A percentile compares a stretch with the other conserved stretches of the same genome.
Conservation (phyloP, 805 yeast genomes). For the Candida maesae region DNA sequence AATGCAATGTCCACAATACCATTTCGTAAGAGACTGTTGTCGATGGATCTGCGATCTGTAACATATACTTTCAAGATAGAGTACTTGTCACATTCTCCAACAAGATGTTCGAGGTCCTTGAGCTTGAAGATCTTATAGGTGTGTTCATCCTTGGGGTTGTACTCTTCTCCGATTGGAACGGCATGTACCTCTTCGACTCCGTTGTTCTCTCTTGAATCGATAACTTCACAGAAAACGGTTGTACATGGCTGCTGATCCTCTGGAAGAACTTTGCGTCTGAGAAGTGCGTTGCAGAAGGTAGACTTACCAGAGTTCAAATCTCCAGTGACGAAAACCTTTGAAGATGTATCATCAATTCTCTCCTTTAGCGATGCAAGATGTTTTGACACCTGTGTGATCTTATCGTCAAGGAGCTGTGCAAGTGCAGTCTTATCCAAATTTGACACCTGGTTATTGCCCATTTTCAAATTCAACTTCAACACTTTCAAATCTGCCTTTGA, state of each 20-base stretch:
- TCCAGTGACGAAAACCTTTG: slow-evolving; percentile 95
- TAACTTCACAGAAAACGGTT: slow-evolving; percentile 90
- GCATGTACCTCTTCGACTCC: slow-evolving; percentile 93
- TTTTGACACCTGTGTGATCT: slow-evolving; percentile 57
- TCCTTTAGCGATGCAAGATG: slow-evolving; percentile 72
- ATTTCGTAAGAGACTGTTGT: slow-evolving; percentile 71
- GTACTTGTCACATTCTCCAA: slow-evolving; percentile 68
- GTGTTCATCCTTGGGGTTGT: slow-evolving; percentile 48
- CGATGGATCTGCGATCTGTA: slow-evolving; percentile 63
- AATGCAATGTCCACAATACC: slow-evolving; percentile 90
- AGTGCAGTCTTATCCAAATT: slow-evolving; percentile 65
- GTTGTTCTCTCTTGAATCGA: slow-evolving; percentile 74
- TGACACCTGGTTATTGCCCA: slow-evolving; percentile 45
- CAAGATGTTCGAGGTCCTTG: slow-evolving; percentile 60
- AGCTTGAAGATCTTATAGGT: slow-evolving; percentile 59
- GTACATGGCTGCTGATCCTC: slow-evolving; percentile 99
- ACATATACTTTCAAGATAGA: slow-evolving; percentile 76
- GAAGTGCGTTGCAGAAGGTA: slow-evolving; percentile 86
- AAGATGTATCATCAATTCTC: slow-evolving; percentile 84
- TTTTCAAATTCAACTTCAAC: slow-evolving; percentile 57
- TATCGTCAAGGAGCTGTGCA: slow-evolving; percentile 65
- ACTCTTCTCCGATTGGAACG: slow-evolving; percentile 48
- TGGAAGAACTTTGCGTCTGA: slow-evolving; percentile 76
- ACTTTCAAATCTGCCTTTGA: slow-evolving; percentile 48
- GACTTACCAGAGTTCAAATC: slow-evolving; percentile 97